Base-by-base conservation (phyloP, 2,329 filamentous ascomycete genomes). In the Cladosporium sp. region DNA sequence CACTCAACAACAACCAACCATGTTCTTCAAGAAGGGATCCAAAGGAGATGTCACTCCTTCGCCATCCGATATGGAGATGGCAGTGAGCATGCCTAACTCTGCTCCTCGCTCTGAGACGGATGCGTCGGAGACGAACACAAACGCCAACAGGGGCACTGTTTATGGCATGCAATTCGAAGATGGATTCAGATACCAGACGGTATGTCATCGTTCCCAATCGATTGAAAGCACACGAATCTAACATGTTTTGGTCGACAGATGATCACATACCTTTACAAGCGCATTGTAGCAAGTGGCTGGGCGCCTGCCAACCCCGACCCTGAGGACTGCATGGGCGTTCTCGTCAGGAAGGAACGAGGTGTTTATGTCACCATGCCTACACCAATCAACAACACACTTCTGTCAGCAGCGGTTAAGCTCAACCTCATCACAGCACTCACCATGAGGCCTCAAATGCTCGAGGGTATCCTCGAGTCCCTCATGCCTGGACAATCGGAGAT, bases 371-470 rank as follows among this genome's bases (percentile, higher is more conserved):
- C 58, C 2, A 53, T 51, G 43, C 58, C 58, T 5, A 25, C 58
- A 30, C 58, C 43, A 3, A 61, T 61, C 58, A 61, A 61, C 58
- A 53, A 61, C 46, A 30, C 23, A 21, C 58, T 61, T 3, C 43
- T 61, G 18, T 21, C 25, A 26, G 58, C 58, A 14, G 34, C 28
- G 3, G 30, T 61, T 28, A 61, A 61, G 46, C 58, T 61, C n/a
- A 61, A 61, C 58, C 25, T 61, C n/a, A 53, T 61, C 26, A 46
- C 25, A 28, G 58, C 43, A 6, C 43, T 61, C 43, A 61, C 58
- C 6, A 61, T 61, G 58, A n/a, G 58, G 21, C 58, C 58, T 11
- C 43, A 61, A 30, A 61, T 61, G 58, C 58, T 61, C n/a, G 58
- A 61, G 10, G 58, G 58, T 14, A 53, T 61, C 21, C 26, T 61